phyloP scores from a whole-genome alignment of 1,284 basidiomycete species.

The Trichosporon sp. region DNA sequence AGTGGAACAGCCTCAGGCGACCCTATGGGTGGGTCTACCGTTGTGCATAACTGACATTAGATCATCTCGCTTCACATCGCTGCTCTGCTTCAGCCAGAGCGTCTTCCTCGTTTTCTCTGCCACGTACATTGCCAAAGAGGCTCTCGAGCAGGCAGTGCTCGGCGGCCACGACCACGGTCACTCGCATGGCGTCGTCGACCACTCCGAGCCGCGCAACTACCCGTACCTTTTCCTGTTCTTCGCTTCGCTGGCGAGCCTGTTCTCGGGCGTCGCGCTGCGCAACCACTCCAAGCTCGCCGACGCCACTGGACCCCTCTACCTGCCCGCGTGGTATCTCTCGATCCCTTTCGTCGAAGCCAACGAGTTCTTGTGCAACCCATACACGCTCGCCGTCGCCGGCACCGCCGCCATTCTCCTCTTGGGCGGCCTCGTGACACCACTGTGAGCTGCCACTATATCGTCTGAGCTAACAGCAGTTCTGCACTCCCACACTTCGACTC shows the following conservation, averaged over 20 bases:
- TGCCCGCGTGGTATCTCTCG: conserved; percentile 37
- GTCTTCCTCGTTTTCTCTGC: conserved; percentile 88
- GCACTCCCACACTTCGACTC: conserved; percentile 71
- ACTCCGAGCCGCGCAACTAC: conserved; percentile 39
- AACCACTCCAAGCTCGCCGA: conserved; percentile 71
- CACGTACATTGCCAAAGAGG: conserved; percentile 92
- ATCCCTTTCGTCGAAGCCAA: conserved; percentile 33
- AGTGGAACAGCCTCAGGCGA: conserved; percentile 53
- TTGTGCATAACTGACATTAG: conserved; percentile 57
- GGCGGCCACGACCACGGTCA: conserved; percentile 33
- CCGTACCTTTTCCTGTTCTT: conserved; percentile 66
- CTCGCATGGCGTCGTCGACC: conserved; percentile 21
- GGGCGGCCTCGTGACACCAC: conserved; percentile 55
- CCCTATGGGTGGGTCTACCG: conserved; percentile 69
- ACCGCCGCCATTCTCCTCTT: conserved; percentile 56
- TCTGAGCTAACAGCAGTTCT: conserved; percentile 31
- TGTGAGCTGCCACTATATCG: conserved; percentile 56
- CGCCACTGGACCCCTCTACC: conserved; percentile 47
- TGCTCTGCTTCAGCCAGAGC: conserved; percentile 81
- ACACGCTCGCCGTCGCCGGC: conserved; percentile 56
- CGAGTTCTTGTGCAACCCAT: conserved; percentile 57
- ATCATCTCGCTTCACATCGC: conserved; percentile 70
- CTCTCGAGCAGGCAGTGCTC: conserved; percentile 67
- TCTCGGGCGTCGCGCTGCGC: conserved; percentile 63
- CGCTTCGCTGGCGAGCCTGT: conserved; percentile 55